Evolutionary conservation across 2,329 filamentous ascomycete species (phyloP), one percentile per base, ranked within the genome.

Genomic region (Metarhizium humberi): DNA sequence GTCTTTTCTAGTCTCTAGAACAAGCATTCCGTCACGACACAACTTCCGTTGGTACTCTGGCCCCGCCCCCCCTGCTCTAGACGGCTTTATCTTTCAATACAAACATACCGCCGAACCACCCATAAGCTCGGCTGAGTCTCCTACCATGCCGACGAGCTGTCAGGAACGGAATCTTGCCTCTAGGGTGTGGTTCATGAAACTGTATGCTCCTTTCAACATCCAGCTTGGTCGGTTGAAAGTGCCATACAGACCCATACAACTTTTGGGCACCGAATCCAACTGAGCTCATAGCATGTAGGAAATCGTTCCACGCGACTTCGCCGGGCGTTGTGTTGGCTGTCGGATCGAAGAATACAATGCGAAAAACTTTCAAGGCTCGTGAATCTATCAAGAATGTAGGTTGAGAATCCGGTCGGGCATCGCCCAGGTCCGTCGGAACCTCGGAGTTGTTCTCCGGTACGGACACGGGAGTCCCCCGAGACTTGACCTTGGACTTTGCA

Each of bases 231-330:
- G 76, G 77, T 14, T 68, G 71, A 57, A 85, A 85, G 11, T 82
- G 77, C 82, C 82, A 86, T 0, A 77, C 77, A 1, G 78, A 84
- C 32, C 81, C 80, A 56, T 83, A 82, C 0, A 84, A 70, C 65
- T 86, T 84, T 65, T 81, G 68, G 0, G 73, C 73, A 0, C 61
- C 57, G 53, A 85, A 83, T 0, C 80, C 81, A 0, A 71, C 70
- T 0, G 69, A 68, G 0, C 61, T 60, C 76, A 84, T 78, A 0
- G 79, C 78, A 55, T 77, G 73, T 0, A 82, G 60, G 53, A 83
- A 79, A 52, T 83, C 79, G 1, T 61, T 67, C 80, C 79, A 84
- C 0, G 70, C 50, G 0, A 84, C 60, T 56, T 81, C 79, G 2
- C 77, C 75, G 0, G 75, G 32, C 10, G 32, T 65, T 0, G 74